Base-by-base conservation (phyloP, 768 basidiomycete genomes). In the Suillus clintonianus region DNA sequence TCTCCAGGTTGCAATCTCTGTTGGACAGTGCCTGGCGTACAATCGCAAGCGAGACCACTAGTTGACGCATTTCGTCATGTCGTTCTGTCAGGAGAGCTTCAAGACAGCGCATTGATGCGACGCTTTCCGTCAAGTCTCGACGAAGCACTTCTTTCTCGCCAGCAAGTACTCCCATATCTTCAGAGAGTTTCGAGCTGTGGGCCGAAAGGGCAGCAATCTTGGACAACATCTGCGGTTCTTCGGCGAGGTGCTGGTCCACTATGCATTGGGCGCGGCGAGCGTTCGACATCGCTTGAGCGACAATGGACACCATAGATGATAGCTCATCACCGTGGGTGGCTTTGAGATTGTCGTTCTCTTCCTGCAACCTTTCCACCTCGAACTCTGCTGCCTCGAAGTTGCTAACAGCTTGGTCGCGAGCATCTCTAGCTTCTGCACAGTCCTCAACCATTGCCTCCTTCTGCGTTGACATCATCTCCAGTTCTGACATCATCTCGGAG, bases 391-490 rank as follows among this genome's bases (percentile, higher is more conserved):
- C 75, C 62, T 93, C 92, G 32, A 83, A 73, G 63, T 77, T 79
- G 60, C 71, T 69, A 48, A 87, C 71, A 5, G 91, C 89, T 30
- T 82, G 81, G 72, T 94, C 89, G 41, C 92, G 81, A 24, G 88
- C 85, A 61, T 89, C 89, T 60, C 92, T 81, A 2, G 90, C 91
- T 61, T 89, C 86, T 5, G 88, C 88, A 69, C 92, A 94, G 70
- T 94, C 92, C 65, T 93, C 91, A 0, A 94, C 85, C 89, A 94
- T 91, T 2, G 90, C 87, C 62, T 86, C 86, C 72, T 89, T 91
- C 78, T 92, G 85, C 5, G 85, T 82, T 24, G 77, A 80, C 63
- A 88, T 78, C 64, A 83, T 83, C 69, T 91, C 91, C 62, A 92
- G 73, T 68, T 94, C 92, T 19, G 71, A 74, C 3, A 83, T 87